Base-by-base conservation (phyloP, 179 eudicot species). In the Beta lomatogona region DNA sequence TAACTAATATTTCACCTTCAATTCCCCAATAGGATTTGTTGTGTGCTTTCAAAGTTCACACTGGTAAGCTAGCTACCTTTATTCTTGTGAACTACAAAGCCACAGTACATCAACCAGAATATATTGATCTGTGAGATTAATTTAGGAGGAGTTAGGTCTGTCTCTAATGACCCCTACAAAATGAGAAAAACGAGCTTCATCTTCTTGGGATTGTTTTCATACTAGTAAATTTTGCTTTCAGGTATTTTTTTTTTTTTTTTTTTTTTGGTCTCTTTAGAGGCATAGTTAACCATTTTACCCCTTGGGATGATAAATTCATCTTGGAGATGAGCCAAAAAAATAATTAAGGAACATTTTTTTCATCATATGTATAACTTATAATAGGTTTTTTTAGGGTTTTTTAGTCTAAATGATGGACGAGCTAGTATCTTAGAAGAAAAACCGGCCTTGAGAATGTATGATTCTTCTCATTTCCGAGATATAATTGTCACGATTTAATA, bases 171-270 rank as follows among this genome's bases (percentile, higher is more conserved):
- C 65, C 31, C 77, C 50, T 73, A 58, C 75, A 28, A 67, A 81
- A 81, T 67, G 70, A 81, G 83, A 76, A 81, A 57, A 76, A 68
- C 71, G 80, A 79, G 85, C 77, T 83, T 5, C 21, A 60, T 57
- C 21, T 52, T 68, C 65, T 83, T 69, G 83, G 86, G 80, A 75
- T 83, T 75, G 79, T 5, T 61, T 54, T 53, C 28, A 52, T 31
- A 55, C 22, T 71, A 21, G 16, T 31, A 25, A 3, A n/a, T 22
- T 76, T 61, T n/a, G n/a, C 46, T 66, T 64, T 41, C 45, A 3
- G 19, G 19, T 36, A n/a, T 1, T 71, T 15, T 45, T 18, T 69
- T 53, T 69, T 45, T 9, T 48, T 5, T 1, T 6, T 69, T 45
- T 9, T 4, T 5, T 6, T 6, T 41, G 22, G 22, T 21, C 41